phyloP scores from a whole-genome alignment of 2,329 filamentous ascomycete species.

The Aurifilum marmelostoma region DNA sequence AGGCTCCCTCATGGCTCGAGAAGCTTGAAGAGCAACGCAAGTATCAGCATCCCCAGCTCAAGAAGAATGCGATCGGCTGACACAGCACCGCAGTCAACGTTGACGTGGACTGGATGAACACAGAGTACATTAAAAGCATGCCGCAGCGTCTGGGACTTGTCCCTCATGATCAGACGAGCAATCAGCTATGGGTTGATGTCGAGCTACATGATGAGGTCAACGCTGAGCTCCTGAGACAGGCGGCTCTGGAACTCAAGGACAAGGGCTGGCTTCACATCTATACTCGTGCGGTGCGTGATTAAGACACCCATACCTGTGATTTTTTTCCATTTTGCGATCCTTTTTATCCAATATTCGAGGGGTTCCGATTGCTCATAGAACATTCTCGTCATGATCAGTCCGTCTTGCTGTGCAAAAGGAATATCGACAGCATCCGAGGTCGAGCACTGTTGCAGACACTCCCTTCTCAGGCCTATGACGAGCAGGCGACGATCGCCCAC shows the following conservation, averaged over 20 bases:
- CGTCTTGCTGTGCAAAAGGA: conserved; percentile 51
- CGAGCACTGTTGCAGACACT: conserved; percentile 54
- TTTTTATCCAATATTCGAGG: too few species aligned
- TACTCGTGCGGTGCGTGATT: conserved; percentile 44
- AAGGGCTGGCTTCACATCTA: conserved; percentile 53
- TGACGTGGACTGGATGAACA: conserved; percentile 57
- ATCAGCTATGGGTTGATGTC: conserved; percentile 52
- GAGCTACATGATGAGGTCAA: conserved; percentile 50
- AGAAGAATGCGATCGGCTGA: neutral
- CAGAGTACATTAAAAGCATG: conserved; percentile 50
- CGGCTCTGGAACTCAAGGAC: conserved; percentile 46
- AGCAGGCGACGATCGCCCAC: conserved; percentile 48
- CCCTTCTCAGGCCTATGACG: conserved; percentile 50
- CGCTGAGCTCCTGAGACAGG: conserved; percentile 45
- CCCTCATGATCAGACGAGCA: conserved; percentile 54
- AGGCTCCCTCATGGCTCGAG: conserved; percentile 44
- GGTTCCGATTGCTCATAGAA: neutral
- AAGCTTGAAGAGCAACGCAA: conserved; percentile 47
- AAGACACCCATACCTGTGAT: too few species aligned
- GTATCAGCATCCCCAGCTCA: conserved; percentile 21
- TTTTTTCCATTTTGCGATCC: too few species aligned
- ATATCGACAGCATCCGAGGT: conserved; percentile 49
- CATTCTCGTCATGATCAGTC: conserved; percentile 35
- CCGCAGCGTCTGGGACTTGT: conserved; percentile 38
- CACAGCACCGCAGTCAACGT: conserved; percentile 46